Conservation (phyloP, 2,329 filamentous ascomycete genomes). For the Pestalotiopsis sp. region DNA sequence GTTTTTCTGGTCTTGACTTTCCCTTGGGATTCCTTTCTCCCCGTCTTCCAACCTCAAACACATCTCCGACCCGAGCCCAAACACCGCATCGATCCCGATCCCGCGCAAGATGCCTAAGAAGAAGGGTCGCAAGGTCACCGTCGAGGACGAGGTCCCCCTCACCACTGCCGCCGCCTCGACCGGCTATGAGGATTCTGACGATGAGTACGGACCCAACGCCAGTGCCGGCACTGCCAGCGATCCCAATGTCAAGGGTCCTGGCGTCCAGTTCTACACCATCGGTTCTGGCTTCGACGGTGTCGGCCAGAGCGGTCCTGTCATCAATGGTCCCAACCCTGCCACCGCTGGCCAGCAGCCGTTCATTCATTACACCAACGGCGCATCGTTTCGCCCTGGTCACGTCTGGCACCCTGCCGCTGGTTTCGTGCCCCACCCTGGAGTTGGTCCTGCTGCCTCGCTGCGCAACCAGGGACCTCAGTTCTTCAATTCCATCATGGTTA, state of each 20-base stretch:
- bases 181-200: not conserved
- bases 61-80: not conserved
- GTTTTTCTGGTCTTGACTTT: slow-evolving; percentile 15
- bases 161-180: not conserved
- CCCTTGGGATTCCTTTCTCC: not conserved
- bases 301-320: not conserved
- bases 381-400: slow-evolving; percentile 12
- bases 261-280: not conserved
- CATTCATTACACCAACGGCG: slow-evolving; percentile 19
- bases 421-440: not conserved
- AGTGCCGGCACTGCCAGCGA: not conserved
- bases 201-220: not conserved
- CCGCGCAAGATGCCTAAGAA: slow-evolving; percentile 2
- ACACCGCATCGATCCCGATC: not conserved
- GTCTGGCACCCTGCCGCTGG: not conserved
- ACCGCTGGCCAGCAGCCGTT: slow-evolving; percentile 18
- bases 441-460: not conserved
- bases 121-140: slow-evolving; percentile 13
- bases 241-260: not conserved
- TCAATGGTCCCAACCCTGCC: slow-evolving; percentile 21
- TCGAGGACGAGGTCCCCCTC: slow-evolving; percentile 11
- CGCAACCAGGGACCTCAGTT: not conserved
- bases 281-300: not conserved
- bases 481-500: not conserved
- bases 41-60: not conserved